Evolutionary conservation across 768 basidiomycete genomes (phyloP).

Genomic region (Tephrocybe sp.): DNA sequence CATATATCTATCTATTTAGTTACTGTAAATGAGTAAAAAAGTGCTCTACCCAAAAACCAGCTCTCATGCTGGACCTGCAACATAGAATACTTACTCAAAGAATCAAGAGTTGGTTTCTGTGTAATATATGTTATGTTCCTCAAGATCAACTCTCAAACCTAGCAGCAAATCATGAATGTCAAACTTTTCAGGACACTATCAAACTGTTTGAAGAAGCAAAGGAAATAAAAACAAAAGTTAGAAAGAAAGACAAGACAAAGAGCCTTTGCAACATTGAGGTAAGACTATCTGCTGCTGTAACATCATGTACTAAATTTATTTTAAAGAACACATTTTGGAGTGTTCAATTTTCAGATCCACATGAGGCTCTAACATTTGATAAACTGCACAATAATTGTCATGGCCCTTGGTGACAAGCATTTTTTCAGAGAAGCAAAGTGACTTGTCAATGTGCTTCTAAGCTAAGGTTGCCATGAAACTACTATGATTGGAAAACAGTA

Average conservation of each 20-base stretch:
- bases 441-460: slow-evolving; percentile 7
- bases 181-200: slow-evolving; percentile 17
- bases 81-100: too few relatives aligned
- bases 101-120: slow-evolving; percentile 23
- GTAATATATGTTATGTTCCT: slow-evolving; percentile 32
- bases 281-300: slow-evolving; percentile 6
- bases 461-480: slow-evolving; percentile 7
- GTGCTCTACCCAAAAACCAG: too few relatives aligned
- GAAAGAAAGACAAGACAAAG: slow-evolving; percentile 18
- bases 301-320: background rate
- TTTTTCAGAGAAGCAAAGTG: slow-evolving; percentile 25
- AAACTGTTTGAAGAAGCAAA: slow-evolving; percentile 3
- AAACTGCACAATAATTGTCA: slow-evolving; percentile 32
- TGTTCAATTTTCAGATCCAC: slow-evolving; percentile 31
- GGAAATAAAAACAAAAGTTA: slow-evolving; percentile 20
- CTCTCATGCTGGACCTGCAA: too few relatives aligned
- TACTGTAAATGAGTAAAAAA: too few relatives aligned
- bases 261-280: slow-evolving; percentile 25
- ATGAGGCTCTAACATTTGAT: slow-evolving; percentile 36
- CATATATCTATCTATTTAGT: too few relatives aligned
- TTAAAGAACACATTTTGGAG: slow-evolving; percentile 42
- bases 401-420: slow-evolving; percentile 35
- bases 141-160: slow-evolving; percentile 23
- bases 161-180: slow-evolving; percentile 5
- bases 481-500: slow-evolving; percentile 27